Evolutionary conservation across 2,329 filamentous ascomycete species (phyloP), one percentile per base, ranked within the genome.

Genomic region (Fusarium sarcochroum): DNA sequence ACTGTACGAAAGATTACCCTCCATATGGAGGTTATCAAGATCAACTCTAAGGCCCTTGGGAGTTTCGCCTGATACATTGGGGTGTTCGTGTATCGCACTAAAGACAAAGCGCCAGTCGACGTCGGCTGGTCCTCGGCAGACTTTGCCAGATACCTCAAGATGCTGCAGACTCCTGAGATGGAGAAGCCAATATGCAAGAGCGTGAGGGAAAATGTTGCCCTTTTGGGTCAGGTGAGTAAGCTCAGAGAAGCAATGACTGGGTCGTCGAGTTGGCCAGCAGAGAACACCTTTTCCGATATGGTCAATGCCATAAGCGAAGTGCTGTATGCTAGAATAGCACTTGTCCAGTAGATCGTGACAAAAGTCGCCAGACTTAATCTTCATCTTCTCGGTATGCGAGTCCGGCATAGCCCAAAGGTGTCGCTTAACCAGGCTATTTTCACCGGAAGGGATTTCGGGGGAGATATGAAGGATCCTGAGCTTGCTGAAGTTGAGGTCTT

Each of bases 1-100:
- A 2, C 18, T 13, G 8, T 48, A 48, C 2, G 51, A 21, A 41
- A 38, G 1, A 6, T 0, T 4, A 1, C 18, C 5, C 0, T 30
- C 30, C 23, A 30, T 5, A 3, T 27, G 3, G 1, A 47, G 23
- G 1, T 6, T 0, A n/a, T 55, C 21, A 1, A 48, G 1, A 0
- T 30, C 14, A 9, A 55, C 10, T 0, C 1, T 17, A 11, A 55
- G 51, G 1, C 51, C 51, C 15, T 30, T 30, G 0, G 42, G 51
- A 2, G 0, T n/a, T 2, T 25, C 13, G 7, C 51, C 51, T 5
- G 21, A 48, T 10, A 55, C 42, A 3, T 32, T 48, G 9, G 42
- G 30, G 9, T 55, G 51, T 9, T 48, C 14, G 4, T 21, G 42
- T n/a, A 55, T 55, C 11, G 42, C 32, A 38, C 17, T 5, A 1